Base-by-base conservation (phyloP, 169 alveolate species). In the Babesia bigemina region DNA sequence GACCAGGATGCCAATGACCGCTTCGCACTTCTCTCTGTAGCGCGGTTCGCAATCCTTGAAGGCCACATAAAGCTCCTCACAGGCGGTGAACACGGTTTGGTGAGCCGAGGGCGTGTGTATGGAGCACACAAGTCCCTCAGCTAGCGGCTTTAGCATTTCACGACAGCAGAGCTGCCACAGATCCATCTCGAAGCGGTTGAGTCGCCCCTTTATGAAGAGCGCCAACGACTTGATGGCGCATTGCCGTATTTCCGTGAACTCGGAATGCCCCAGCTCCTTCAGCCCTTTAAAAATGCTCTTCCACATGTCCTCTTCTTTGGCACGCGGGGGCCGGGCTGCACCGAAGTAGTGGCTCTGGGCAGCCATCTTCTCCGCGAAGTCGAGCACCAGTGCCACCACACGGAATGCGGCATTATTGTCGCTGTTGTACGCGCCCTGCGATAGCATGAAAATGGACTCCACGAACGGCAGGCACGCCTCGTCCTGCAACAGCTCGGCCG, bases 331-430 rank as follows among this genome's bases (percentile, higher is more conserved):
- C 14, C 45, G 61, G 6, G 17, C 29, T 9, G 48, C 76, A 26
- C 76, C 76, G 42, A 67, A 67, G 65, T 24, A 67, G 76, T 52
- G 49, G 65, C 76, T 67, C 21, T 36, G 36, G 19, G 76, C 76
- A 8, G 76, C 76, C 70, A 71, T 71, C 44, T 71, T 58, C 47
- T 71, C 81, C 0, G 81, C 81, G 36, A 58, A 71, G 26, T 71
- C 72, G 11, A 71, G 73, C 21, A 39, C 33, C 22, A 71, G 33
- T 16, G 59, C 66, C 16, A 71, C 36, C 28, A 58, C 72, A 4
- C 81, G n/a, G 55, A 71, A 71, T 14, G 63, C 72, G 29, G 63
- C 63, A 24, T 71, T 71, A 36, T 36, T 61, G 60, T 61, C 72
- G 39, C 61, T 29, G 24, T 19, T 55, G 44, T 67, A 67, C 4